Base-by-base conservation (phyloP, 257 asterid genomes). In the Solanum clarkiae region DNA sequence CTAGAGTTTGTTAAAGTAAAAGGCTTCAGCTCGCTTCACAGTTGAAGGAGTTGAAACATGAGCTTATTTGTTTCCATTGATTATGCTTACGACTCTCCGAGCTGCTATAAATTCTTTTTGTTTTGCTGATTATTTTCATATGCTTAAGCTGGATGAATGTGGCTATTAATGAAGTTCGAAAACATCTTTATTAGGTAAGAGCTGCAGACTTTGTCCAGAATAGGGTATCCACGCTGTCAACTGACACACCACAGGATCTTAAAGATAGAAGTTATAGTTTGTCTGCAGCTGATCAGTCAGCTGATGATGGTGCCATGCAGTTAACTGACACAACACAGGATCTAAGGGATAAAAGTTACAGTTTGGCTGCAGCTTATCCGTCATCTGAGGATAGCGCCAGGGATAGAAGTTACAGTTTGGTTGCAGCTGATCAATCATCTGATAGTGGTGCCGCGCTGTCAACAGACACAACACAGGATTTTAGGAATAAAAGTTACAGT, bases 121-220 rank as follows among this genome's bases (percentile, higher is more conserved):
- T 56, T 32, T 59, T 15, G 17, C 44, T 54, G 54, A 69, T 29
- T 75, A 51, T 77, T 79, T 10, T 79, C 18, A 79, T 60, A 53
- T 47, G 26, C 82, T 22, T 11, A 42, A 40, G 47, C 60, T 77
- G 29, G 24, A 16, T 26, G 26, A 45, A 55, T 85, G 45, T 57
- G 59, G 69, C 84, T 51, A 47, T 45, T 65, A 14, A 72, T 26
- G 4, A 65, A 86, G 42, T 74, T 74, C 17, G 9, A 66, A 22
- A 85, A 26, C 54, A 74, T 86, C 57, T 81, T 42, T 81, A n/a
- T 45, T 87, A 95, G 99, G 91, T 96, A 88, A 88, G 98, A 90
- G 98, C 93, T 81, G 92, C 91, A 54, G 99, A 93, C 86, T 84
- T 91, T 16, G 89, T 92, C 18, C 92, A 87, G 81, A 57, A 81